These are phyloP conservation scores for Penicillium occitanis DNA, from an alignment of 2,329 filamentous ascomycete species.

Conservation along the genomic window DNA sequence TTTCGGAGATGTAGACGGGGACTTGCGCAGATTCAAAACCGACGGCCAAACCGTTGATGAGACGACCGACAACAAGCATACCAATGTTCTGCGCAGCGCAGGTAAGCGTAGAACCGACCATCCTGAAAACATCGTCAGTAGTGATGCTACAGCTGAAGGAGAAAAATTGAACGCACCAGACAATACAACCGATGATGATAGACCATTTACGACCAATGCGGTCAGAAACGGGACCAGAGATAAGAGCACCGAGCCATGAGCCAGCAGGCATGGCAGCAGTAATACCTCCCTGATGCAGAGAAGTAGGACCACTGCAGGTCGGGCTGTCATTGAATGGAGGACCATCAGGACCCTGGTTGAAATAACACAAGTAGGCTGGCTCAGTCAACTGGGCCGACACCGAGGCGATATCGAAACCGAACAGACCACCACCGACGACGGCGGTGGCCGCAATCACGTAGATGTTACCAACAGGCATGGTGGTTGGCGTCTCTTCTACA, in stretches of 20 bases:
- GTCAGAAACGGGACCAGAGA: conserved; percentile 58
- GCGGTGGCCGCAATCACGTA: conserved; percentile 60
- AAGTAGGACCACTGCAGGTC: conserved; percentile 50
- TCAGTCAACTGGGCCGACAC: conserved; percentile 61
- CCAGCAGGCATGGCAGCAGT: conserved; percentile 73
- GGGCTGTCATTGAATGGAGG: conserved; percentile 27
- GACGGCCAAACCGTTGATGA: conserved; percentile 70
- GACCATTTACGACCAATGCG: conserved; percentile 54
- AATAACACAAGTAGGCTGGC: conserved; percentile 18
- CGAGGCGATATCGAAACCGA: conserved; percentile 76
- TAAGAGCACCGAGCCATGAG: conserved; percentile 63
- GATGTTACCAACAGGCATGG: conserved; percentile 54
- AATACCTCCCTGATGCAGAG: conserved; percentile 65
- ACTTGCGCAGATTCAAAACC: conserved; percentile 73
- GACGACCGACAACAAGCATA: conserved; percentile 70
- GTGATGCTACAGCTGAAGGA: not conserved
- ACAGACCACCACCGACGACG: conserved; percentile 66
- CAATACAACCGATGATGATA: conserved; percentile 54
- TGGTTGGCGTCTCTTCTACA: conserved; percentile 22
- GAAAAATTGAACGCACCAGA: conserved; percentile 43
- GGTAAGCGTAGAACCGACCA: conserved; percentile 59
- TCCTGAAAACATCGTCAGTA: conserved; percentile 9
- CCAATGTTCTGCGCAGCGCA: conserved; percentile 63
- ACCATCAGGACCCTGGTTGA: conserved; percentile 53
- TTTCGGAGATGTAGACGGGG: conserved; percentile 68